Evolutionary conservation across 1,139 yeast genomes (phyloP).

Genomic region (Pichia kudriavzevii): DNA sequence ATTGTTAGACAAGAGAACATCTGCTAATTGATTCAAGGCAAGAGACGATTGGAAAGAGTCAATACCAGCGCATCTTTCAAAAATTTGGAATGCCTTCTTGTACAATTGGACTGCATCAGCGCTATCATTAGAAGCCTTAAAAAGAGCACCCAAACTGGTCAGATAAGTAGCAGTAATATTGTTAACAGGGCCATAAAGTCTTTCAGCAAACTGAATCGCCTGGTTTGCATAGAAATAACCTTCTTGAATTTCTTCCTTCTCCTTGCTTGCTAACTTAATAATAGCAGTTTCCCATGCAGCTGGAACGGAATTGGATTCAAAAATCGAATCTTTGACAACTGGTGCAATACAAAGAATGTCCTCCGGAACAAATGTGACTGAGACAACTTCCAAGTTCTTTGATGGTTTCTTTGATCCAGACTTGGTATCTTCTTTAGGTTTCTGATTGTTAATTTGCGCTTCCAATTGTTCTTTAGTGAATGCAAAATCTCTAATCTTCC

Average conservation of each 20-base stretch:
- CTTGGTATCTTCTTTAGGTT: constrained; percentile 10
- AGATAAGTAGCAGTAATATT: constrained; percentile 63
- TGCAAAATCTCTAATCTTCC: constrained; percentile 50
- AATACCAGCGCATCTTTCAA: constrained; percentile 74
- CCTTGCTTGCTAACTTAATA: constrained; percentile 31
- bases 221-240: constrained; percentile 59
- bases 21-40: constrained; percentile 68
- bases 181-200: constrained; percentile 76
- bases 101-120: constrained; percentile 60
- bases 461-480: constrained; percentile 44
- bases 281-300: constrained; percentile 73
- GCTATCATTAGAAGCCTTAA: constrained; percentile 24
- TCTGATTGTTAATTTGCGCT: constrained; percentile 24
- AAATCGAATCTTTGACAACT: constrained; percentile 60
- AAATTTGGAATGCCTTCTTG: constrained; percentile 63
- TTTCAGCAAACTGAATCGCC: constrained; percentile 68
- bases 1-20: constrained; percentile 56
- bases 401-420: constrained; percentile 16
- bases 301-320: constrained; percentile 60
- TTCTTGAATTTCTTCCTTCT: constrained; percentile 35
- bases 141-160: constrained; percentile 10
- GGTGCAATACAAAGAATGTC: constrained; percentile 73
- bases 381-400: constrained; percentile 20
- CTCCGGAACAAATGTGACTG: constrained; percentile 42
- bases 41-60: constrained; percentile 75